These are phyloP conservation scores for Didymella pomorum DNA, from an alignment of 2,329 filamentous ascomycete genomes.

Conservation along the genomic window DNA sequence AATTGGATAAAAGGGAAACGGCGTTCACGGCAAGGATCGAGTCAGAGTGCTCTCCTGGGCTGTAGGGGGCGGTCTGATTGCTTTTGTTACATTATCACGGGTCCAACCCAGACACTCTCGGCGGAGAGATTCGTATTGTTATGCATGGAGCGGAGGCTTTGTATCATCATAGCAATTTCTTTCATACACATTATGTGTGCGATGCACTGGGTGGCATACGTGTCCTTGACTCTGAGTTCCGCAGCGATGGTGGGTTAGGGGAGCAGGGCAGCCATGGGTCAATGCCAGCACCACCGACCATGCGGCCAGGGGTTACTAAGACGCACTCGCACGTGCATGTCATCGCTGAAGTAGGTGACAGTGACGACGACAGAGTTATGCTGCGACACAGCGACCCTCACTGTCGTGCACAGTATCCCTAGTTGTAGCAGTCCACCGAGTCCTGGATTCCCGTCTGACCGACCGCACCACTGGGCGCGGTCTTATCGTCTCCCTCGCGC, in stretches of 20 bases:
- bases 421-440: no score
- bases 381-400: no score
- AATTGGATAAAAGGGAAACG: conserved; percentile 5
- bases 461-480: no score
- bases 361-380: no score
- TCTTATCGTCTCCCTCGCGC: no score
- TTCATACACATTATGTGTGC: background rate
- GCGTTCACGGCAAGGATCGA: conserved; percentile 12
- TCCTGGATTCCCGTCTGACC: no score
- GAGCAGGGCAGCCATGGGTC: background rate
- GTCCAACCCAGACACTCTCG: conserved; percentile 1
- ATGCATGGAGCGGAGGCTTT: background rate
- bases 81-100: conserved; percentile 1
- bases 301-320: no score
- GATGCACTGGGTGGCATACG: background rate
- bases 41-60: conserved; percentile 2
- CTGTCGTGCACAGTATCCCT: no score
- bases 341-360: no score
- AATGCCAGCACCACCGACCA: background rate
- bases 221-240: background rate
- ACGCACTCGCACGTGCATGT: no score
- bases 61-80: background rate
- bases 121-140: conserved; percentile 7
- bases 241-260: background rate
- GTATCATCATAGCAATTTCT: background rate